Percentiles rank a stretch among this genome's conserved stretches.
These are phyloP conservation scores for Colletotrichum horii DNA, from an alignment of 2,329 filamentous ascomycete species.

Conservation along the genomic window DNA sequence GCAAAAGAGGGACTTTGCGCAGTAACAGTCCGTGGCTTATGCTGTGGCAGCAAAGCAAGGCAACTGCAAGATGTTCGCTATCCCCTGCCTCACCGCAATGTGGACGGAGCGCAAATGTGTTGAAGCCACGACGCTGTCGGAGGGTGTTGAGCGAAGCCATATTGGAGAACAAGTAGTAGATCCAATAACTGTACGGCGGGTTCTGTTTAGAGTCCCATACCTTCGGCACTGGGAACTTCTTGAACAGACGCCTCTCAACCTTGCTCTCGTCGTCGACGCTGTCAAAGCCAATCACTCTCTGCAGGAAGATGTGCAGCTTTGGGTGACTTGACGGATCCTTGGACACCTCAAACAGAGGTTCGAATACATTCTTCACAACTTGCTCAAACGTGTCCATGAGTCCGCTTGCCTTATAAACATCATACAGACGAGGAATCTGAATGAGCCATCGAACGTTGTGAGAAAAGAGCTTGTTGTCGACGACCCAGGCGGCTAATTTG, in stretches of 20 bases:
- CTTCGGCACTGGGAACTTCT: conserved; percentile 90
- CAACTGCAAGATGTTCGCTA: conserved; percentile 92
- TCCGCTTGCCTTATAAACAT: conserved; percentile 90
- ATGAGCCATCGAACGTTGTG: conserved; percentile 98
- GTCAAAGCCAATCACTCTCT: conserved; percentile 95
- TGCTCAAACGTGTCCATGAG: conserved; percentile 91
- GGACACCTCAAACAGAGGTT: conserved; percentile 93
- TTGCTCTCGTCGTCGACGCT: conserved; percentile 99
- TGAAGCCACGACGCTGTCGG: conserved; percentile 91
- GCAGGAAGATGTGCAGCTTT: conserved; percentile 92
- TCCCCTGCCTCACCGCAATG: conserved; percentile 98
- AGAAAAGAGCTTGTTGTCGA: conserved; percentile 97
- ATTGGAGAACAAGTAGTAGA: conserved; percentile 96
- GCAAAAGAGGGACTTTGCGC: conserved; percentile 90
- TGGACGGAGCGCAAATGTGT: conserved; percentile 89
- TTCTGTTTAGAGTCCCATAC: conserved; percentile 94
- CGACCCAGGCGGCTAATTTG: conserved; percentile 94
- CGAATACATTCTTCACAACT: conserved; percentile 88
- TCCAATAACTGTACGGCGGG: conserved; percentile 98
- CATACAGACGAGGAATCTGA: conserved; percentile 91
- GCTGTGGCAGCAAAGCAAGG: conserved; percentile 90
- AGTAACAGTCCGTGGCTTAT: conserved; percentile 94
- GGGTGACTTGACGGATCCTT: conserved; percentile 85
- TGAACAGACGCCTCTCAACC: conserved; percentile 89
- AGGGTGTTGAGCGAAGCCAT: conserved; percentile 91